Base-by-base conservation (phyloP, 1,284 basidiomycete species). In the Austropuccinia psidii region DNA sequence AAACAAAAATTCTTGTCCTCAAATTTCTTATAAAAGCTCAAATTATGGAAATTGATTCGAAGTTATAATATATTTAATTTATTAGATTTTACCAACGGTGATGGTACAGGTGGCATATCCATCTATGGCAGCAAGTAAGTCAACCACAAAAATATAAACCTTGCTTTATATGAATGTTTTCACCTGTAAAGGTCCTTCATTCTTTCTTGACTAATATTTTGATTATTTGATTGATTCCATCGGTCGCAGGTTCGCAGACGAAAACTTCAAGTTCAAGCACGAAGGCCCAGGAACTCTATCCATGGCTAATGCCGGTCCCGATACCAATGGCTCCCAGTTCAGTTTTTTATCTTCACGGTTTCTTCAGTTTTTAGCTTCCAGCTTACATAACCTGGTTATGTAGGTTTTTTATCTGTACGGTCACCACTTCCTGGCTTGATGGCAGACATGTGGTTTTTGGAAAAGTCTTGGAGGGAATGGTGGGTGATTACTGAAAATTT, bases 251-350 rank as follows among this genome's bases (percentile, higher is more conserved):
- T 72, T 72, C 24, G 31, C 21, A 4, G 69, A 72, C 27, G 69
- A 72, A 45, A 72, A 72, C 49, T 72, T 72, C 27, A 62, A 62
- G 39, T 72, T 62, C 69, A 72, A 72, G 35, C 69, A 72, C 29
- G 58, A 62, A 54, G 69, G 69, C 13, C 47, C 69, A 5, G 69
- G 69, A n/a, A 72, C 58, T 6, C 37, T 72, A 2, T 72, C 69
- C 31, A 72, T 72, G 69, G 69, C 69, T 6, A 72, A 72, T 45
- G 55, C 69, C 39, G 69, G 69, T 8, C 58, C 58, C 27, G 37
- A 72, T 39, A 72, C 69, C 45, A 72, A 72, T 50, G 69, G 69
- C 7, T 72, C 69, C 43, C 69, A 72, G 69, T 72, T 64, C 5
- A 64, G 61, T 50, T 24, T 27, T 45, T 45, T 45, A 11, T 45